Evolutionary conservation across 257 asterid genomes (phyloP), one percentile per base, ranked within the genome.

Genomic region (Jacaranda mimosifolia): DNA sequence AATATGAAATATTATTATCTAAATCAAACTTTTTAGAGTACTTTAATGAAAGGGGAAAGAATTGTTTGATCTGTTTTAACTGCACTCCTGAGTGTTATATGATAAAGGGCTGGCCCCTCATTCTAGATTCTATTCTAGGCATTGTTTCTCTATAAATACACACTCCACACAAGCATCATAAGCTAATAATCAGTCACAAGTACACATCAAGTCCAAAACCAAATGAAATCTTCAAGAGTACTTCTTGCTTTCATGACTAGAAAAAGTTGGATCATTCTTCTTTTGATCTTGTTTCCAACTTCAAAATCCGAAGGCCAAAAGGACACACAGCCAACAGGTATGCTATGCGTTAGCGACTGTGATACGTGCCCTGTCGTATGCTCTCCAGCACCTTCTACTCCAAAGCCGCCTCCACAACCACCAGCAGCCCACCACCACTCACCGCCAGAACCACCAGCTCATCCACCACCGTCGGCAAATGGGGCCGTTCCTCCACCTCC

Each of bases 281-380:
- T 80, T 48, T n/a, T 68, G 12, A 32, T 70, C 3, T 42, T 70
- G 26, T 39, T 80, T 63, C 13, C 75, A 45, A 8, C 84, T 75
- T 75, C 77, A 52, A 70, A 35, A 3, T 63, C 70, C 3, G 77
- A 75, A 43, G 52, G 70, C 48, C 55, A 69, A 32, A 52, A 65
- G 10, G 7, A 7, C 39, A 13, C 12, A 15, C 21, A 70, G 19
- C 26, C 80, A 3, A 38, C 32, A 9, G 70, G 45, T 56, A 38
- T 57, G 2, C 38, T 66, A 14, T 80, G 84, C 74, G 51, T 40
- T 19, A 75, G 84, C 78, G 49, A 70, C 70, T 80, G 84, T 35
- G 63, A 63, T 0, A 75, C 81, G 7, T 80, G 81, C 74, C 84
- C 84, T 13, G 78, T 80, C 12, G 49, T 80, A 13, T 80, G 77